Base-by-base conservation (phyloP, 2,329 filamentous ascomycete species). In the Sphaerulina vaccinii region DNA sequence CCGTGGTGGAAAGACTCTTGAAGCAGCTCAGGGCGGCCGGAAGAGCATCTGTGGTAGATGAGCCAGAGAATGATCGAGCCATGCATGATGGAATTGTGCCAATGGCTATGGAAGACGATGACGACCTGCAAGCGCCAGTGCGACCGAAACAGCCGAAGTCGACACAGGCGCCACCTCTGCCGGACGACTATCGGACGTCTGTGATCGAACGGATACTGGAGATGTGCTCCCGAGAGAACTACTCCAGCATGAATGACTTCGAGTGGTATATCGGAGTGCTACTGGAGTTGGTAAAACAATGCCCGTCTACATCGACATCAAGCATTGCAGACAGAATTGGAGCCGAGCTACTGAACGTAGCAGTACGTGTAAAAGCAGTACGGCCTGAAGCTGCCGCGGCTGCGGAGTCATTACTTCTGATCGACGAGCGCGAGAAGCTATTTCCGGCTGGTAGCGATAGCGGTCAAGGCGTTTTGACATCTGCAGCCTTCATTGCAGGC, bases 181-280 rank as follows among this genome's bases (percentile, higher is more conserved):
- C 93, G 0, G 86, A 91, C 55, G 89, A 95, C 58, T 99, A 97
- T 69, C 85, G 85, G 45, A 75, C 85, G 32, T 88, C 88, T 62
- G 89, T 96, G 16, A 89, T 97, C 46, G 80, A 81, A 51, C 82
- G 88, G 53, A 90, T 97, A 54, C 70, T 97, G 9, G 83, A 85
- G 55, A 95, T 99, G 83, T 97, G 92, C 69, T 88, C 90, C 7
- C 84, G 85, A 58, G 87, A 91, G 59, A 96, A 90, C 55, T 99
- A 97, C 68, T 80, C 81, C 33, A 89, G 90, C 65, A 78, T 99
- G 41, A 75, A 80, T 46, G 92, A 99, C 67, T 99, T 99, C 68
- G 92, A 96, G 61, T 99, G 93, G 93, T 97, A 97, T 69, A 87
- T 97, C 59, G 88, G 93, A 60, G 83, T 96, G 22, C 75, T 99